Conservation (phyloP, 352 stramenopile species). For the Globisporangium spinosum region DNA sequence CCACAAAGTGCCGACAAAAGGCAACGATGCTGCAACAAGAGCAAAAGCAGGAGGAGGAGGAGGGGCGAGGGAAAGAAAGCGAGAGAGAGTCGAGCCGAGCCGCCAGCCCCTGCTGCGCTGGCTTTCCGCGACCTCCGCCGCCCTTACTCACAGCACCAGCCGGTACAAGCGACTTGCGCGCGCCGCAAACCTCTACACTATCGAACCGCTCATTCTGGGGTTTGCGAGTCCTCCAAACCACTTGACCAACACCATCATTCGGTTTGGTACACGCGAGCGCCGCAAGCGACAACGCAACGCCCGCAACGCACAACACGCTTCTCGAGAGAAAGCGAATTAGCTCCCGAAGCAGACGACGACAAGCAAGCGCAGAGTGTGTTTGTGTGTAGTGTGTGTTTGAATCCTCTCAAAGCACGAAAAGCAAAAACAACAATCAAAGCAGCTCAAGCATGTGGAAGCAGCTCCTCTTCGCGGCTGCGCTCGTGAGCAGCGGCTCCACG, state of each 20-base stretch:
- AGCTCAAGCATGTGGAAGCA: constrained; percentile 14
- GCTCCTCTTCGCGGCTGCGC: constrained; percentile 10
- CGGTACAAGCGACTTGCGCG: neutral
- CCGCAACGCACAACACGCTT: constrained; percentile 11
- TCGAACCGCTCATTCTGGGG: constrained; percentile 16
- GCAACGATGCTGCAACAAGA: constrained; percentile 2
- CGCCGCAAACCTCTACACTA: constrained; percentile 8
- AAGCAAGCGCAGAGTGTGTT: neutral
- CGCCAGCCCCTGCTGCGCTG: neutral
- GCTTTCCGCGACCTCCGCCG: constrained; percentile 7
- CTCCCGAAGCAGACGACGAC: neutral
- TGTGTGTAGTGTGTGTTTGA: neutral
- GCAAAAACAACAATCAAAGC: constrained; percentile 4
- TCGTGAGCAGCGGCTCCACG: constrained; percentile 5
- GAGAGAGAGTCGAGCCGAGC: constrained; percentile 3
- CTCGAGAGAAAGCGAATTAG: neutral
- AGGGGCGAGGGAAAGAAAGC: constrained; percentile 7
- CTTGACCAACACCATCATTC: constrained; percentile 18
- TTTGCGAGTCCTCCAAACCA: constrained; percentile 11
- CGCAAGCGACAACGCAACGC: constrained; percentile 2
- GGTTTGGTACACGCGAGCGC: constrained; percentile 21
- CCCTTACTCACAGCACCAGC: neutral
- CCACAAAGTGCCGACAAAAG: neutral
- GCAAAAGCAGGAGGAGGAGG: neutral
- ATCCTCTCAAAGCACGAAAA: neutral